phyloP scores from a whole-genome alignment of 1,139 yeast species.

The Protomyces gravidus region DNA sequence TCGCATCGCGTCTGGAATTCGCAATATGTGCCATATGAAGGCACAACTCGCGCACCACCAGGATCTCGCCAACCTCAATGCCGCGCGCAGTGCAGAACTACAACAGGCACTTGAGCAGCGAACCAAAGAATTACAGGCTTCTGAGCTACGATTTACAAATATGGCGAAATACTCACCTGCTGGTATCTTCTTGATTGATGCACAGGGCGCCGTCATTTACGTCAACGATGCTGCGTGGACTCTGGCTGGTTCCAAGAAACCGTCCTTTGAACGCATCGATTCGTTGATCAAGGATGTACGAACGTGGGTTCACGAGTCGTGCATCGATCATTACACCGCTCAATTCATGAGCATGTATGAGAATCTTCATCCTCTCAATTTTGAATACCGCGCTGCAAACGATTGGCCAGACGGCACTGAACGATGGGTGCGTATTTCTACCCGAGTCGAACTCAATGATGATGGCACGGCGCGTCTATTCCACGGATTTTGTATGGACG shows the following conservation, averaged over 20 bases:
- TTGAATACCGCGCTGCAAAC: neutral
- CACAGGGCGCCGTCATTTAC: slow-evolving; percentile 32
- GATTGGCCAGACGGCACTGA: neutral
- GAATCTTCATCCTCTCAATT: neutral
- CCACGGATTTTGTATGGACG: slow-evolving; percentile 33
- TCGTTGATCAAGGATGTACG: neutral
- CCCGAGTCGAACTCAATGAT: slow-evolving; percentile 28
- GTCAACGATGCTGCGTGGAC: slow-evolving; percentile 31
- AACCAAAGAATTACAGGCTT: slow-evolving; percentile 30
- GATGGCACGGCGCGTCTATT: slow-evolving; percentile 28
- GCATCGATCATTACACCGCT: neutral
- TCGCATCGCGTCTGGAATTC: neutral
- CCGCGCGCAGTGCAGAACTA: slow-evolving; percentile 28
- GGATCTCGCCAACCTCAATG: neutral
- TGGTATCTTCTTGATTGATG: slow-evolving; percentile 31
- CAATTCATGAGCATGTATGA: neutral
- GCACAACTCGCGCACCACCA: neutral
- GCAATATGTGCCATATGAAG: neutral
- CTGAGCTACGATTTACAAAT: slow-evolving; percentile 32
- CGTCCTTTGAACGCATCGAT: neutral
- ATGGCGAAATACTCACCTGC: slow-evolving; percentile 34
- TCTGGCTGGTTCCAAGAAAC: slow-evolving; percentile 24
- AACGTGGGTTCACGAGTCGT: neutral
- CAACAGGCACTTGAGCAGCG: slow-evolving; percentile 28
- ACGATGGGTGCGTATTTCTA: neutral